These are phyloP conservation scores for Hebeloma cylindrosporum DNA, from an alignment of 768 basidiomycete genomes.

Conservation along the genomic window DNA sequence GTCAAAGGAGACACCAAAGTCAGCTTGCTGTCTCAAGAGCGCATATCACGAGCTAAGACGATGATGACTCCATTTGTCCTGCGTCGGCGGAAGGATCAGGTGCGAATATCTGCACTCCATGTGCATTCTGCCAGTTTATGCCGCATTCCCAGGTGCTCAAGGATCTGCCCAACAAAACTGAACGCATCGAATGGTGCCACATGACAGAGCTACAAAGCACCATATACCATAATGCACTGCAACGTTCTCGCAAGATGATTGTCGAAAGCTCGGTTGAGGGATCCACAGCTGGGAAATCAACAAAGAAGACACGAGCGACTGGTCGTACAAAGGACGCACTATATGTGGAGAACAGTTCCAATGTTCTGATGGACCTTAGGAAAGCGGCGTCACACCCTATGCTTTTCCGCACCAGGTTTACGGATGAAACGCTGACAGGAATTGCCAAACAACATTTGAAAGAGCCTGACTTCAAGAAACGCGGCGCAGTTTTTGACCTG, in stretches of 20 bases:
- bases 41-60: conserved; percentile 93
- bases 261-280: conserved; percentile 43
- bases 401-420: conserved; percentile 86
- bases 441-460: conserved; percentile 85
- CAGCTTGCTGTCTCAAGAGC: conserved; percentile 86
- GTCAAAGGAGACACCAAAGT: conserved; percentile 91
- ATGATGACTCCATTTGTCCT: conserved; percentile 99
- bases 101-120: conserved; percentile 25
- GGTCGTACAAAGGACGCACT: conserved; percentile 58
- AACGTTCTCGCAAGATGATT: conserved; percentile 81
- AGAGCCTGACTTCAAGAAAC: conserved; percentile 89
- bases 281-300: conserved; percentile 28
- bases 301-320: conserved; percentile 47
- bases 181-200: conserved; percentile 93
- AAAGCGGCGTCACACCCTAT: conserved; percentile 97
- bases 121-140: background rate
- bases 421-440: conserved; percentile 68
- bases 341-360: conserved; percentile 80
- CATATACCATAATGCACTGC: conserved; percentile 84
- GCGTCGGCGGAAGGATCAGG: conserved; percentile 95
- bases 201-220: conserved; percentile 82
- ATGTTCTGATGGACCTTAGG: conserved; percentile 96
- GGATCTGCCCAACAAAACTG: conserved; percentile 90
- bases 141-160: conserved; percentile 66
- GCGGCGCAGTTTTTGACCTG: conserved; percentile 73